Base-by-base conservation (phyloP, 2,329 filamentous ascomycete species). In the Hypoxylon sp. region DNA sequence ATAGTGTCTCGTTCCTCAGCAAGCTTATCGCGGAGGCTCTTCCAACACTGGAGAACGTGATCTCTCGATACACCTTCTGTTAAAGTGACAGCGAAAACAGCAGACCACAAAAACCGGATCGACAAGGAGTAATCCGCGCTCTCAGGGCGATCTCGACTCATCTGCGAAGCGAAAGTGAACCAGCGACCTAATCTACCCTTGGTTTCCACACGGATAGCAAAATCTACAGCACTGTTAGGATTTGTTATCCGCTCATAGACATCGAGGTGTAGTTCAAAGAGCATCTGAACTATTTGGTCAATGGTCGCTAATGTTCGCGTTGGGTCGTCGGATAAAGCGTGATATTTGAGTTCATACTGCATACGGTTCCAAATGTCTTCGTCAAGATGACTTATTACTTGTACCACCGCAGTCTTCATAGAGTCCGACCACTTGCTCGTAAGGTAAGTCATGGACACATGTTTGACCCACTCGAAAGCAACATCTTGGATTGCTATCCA, bases 241-340 rank as follows among this genome's bases (percentile, higher is more conserved):
- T 88, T 88, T 8, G 84, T 88, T 61, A 88, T 86, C 49, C 85
- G 82, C 65, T 89, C 87, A 69, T 88, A 89, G 6, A 89, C 84
- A 68, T 90, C 88, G 8, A 90, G 81, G 64, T 90, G 86, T 4
- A 90, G 81, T 73, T 91, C 89, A 56, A 90, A 88, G 0, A 89
- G 76, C 83, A 89, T 90, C 58, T 89, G 84, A 1, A 86, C 79
- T 4, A 89, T 80, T 1, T 76, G 75, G 62, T 85, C 82, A 5
- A 87, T 72, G 10, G 79, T 77, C 1, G 71, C 67, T 13, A 82
- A 64, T 10, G 59, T 68, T 27, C 20, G 8, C 1, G 51, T 25
- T 42, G 74, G 49, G 20, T 74, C 25, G 31, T 62, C 50, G 68
- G 74, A 35, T 75, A 25, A 31, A 61, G 69, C 17, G 30, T 55